phyloP scores from a whole-genome alignment of 768 basidiomycete genomes.

The Pulveroboletus sp. region DNA sequence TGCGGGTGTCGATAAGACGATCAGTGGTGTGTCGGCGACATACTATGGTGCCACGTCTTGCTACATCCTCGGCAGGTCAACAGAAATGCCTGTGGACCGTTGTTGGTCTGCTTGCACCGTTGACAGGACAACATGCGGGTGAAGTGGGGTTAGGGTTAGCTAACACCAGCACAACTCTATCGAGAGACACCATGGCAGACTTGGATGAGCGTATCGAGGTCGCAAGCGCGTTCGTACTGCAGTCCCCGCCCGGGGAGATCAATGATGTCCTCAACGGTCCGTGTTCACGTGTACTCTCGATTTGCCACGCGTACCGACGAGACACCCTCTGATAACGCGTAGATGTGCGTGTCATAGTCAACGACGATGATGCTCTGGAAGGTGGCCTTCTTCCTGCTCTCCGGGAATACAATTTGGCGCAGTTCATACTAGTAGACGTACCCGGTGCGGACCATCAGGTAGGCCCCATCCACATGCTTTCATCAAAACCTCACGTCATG shows the following conservation, averaged over 20 bases:
- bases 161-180: background rate
- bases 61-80: conserved; percentile 31
- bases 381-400: conserved; percentile 73
- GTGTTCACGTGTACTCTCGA: conserved; percentile 3
- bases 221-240: conserved; percentile 76
- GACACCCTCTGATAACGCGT: conserved; percentile 14
- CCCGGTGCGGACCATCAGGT: conserved; percentile 75
- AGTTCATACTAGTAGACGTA: conserved; percentile 86
- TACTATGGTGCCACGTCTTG: conserved; percentile 34
- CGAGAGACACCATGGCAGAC: conserved; percentile 42
- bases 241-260: conserved; percentile 93
- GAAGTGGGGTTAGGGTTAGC: conserved; percentile 26
- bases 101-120: conserved; percentile 25
- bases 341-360: conserved; percentile 91
- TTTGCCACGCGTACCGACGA: background rate
- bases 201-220: conserved; percentile 58
- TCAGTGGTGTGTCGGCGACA: background rate
- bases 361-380: conserved; percentile 81
- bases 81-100: conserved; percentile 28
- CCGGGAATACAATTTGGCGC: conserved; percentile 79
- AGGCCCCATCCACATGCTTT: background rate
- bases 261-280: conserved; percentile 92
- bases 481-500: background rate
- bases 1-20: background rate
- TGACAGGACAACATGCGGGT: conserved; percentile 11